phyloP scores from a whole-genome alignment of 345 rosid species.

The Ceriops zippeliana region DNA sequence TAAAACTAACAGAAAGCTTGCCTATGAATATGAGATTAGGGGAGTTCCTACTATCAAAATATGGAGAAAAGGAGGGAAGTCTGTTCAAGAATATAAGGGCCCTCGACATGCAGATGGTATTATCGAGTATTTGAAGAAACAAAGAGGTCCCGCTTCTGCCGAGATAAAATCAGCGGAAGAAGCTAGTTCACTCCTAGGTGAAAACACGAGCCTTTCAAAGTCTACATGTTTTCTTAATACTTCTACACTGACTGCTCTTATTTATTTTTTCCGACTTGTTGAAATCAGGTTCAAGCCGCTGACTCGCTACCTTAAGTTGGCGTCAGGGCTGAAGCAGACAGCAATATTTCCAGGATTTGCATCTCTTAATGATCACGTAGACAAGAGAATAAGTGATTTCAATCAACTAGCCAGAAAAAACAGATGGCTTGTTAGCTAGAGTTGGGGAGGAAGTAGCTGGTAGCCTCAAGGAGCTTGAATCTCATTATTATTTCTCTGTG shows the following conservation, averaged over 20 bases:
- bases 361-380: constrained; percentile 83
- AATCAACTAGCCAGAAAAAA: constrained; percentile 54
- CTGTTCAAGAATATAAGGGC: constrained; percentile 81
- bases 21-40: constrained; percentile 50
- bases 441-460: constrained; percentile 85
- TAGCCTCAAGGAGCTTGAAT: constrained; percentile 77
- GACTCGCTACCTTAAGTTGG: constrained; percentile 79
- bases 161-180: constrained; percentile 64
- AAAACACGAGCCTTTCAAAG: constrained; percentile 26
- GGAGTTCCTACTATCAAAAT: constrained; percentile 93
- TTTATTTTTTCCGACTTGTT: not conserved
- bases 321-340: constrained; percentile 82
- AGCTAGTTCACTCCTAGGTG: constrained; percentile 55
- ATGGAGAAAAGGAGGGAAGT: constrained; percentile 77
- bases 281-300: constrained; percentile 76
- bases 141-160: constrained; percentile 86
- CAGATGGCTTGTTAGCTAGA: constrained; percentile 59
- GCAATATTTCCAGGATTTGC: constrained; percentile 90
- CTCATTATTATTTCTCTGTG: constrained; percentile 70
- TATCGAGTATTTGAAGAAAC: constrained; percentile 71
- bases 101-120: constrained; percentile 96
- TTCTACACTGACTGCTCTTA: too few species aligned
- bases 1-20: constrained; percentile 59
- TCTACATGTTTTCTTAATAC: too few species aligned
- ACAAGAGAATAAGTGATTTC: constrained; percentile 66